A percentile compares a stretch with the other conserved stretches of the same genome.
Evolutionary conservation across 768 basidiomycete species (phyloP).

Genomic region (Tulasnella calospora): DNA sequence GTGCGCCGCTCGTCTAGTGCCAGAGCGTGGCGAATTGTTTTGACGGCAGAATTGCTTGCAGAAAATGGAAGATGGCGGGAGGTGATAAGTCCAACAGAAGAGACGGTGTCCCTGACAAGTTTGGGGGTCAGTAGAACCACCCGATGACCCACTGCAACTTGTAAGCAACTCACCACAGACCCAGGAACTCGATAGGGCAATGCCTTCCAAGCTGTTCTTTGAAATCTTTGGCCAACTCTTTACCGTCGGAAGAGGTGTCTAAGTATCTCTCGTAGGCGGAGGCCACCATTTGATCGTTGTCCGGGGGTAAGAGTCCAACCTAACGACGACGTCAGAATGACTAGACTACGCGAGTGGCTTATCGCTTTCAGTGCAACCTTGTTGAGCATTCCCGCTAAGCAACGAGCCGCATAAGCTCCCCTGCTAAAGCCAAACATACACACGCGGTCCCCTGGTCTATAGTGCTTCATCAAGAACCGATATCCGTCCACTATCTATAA

Average conservation of each 20-base stretch:
- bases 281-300: neutral
- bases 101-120: neutral
- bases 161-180: neutral
- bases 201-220: neutral
- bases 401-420: neutral
- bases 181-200: neutral
- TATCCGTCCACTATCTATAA: neutral
- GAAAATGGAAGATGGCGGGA: slow-evolving; percentile 31
- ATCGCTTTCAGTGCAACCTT: neutral
- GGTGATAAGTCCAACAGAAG: neutral
- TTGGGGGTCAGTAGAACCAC: neutral
- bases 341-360: neutral
- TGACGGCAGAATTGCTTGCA: slow-evolving; percentile 25
- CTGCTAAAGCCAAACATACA: neutral
- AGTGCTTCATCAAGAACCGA: neutral
- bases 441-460: neutral
- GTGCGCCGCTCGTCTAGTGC: slow-evolving; percentile 47
- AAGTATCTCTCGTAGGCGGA: neutral
- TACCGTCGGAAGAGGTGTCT: neutral
- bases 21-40: slow-evolving; percentile 29
- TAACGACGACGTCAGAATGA: neutral
- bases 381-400: neutral
- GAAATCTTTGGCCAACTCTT: neutral
- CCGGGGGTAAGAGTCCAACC: neutral
- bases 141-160: neutral